Base-by-base conservation (phyloP, 371 early-diverging fungal genomes). In the Catenaria anguillulae region DNA sequence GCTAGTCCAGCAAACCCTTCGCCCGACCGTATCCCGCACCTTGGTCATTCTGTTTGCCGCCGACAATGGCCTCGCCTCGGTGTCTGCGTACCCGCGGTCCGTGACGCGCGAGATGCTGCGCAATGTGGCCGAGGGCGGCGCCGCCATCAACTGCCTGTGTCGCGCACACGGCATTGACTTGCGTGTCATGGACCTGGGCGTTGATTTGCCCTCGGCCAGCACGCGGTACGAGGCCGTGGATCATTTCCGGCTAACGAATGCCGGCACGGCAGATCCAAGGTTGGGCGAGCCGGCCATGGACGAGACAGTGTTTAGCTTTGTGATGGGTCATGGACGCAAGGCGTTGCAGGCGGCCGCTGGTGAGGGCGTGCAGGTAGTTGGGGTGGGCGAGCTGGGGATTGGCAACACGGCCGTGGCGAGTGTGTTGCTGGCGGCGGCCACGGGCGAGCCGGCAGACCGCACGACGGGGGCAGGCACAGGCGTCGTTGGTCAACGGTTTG, bases 51-150 rank as follows among this genome's bases (percentile, higher is more conserved):
- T 69, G 17, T 69, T 69, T 35, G 69, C 69, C 40, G 66, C 64
- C 23, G 69, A 69, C 33, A 67, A 69, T 36, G 69, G 69, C 8
- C 35, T 69, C 42, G 63, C 67, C 4, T 54, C 26, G 48, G 29
- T 67, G 33, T 60, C 61, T 29, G 61, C 61, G 48, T 69, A 61
- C 60, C 69, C 69, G 24, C 56, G 60, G 40, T 48, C 37, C 42
- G 69, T 69, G 26, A 69, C 69, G 35, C 43, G 60, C 10, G 67
- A 69, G 56, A 69, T 69, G 69, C 62, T 69, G 21, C 42, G 45
- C n/a, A 68, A 68, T 56, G 31, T 68, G 3, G 46, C 46, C n/a
- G 19, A 12, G 5, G 68, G 68, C 12, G 68, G 68, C 1, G 68
- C 68, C 3, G 68, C 68, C 5, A 65, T 68, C 55, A 64, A 67